A percentile compares a stretch with the other conserved stretches of the same genome.
Evolutionary conservation across 306 rosid genomes (phyloP).

Genomic region (Quercus gilva): DNA sequence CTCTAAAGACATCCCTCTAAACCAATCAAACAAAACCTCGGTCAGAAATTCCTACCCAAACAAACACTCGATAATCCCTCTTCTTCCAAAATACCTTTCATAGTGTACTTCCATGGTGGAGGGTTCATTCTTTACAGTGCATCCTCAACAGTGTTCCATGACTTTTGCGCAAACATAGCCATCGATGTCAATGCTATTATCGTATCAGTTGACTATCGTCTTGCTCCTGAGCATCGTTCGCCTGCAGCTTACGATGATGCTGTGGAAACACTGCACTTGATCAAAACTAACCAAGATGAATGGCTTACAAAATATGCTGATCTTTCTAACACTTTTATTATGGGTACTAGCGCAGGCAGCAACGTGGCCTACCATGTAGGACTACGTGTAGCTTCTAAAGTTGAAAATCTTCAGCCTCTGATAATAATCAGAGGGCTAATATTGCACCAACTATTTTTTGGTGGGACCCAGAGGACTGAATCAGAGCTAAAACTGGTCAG

Average conservation of each 20-base stretch:
- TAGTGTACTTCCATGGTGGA: conserved; percentile 47
- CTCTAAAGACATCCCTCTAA: conserved; percentile 36
- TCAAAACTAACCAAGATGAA: too few relatives aligned
- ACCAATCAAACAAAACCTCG: conserved; percentile 39
- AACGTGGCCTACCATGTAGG: too few relatives aligned
- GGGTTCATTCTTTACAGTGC: conserved; percentile 34
- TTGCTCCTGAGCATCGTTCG: too few relatives aligned
- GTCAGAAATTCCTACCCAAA: conserved; percentile 38
- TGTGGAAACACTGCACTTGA: too few relatives aligned
- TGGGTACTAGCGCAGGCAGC: too few relatives aligned
- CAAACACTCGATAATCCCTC: conserved; percentile 12
- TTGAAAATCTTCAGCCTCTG: background rate
- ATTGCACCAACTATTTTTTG: conserved; percentile 45
- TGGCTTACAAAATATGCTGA: too few relatives aligned
- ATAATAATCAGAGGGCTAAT: conserved; percentile 41
- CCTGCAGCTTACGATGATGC: too few relatives aligned
- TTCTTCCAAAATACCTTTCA: conserved; percentile 32
- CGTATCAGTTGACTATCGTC: too few relatives aligned
- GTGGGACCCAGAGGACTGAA: conserved; percentile 37
- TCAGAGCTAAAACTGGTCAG: conserved; percentile 32
- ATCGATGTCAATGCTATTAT: too few relatives aligned
- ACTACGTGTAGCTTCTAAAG: conserved; percentile 22
- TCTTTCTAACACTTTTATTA: too few relatives aligned
- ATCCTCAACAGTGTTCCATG: conserved; percentile 27
- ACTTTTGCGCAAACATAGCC: too few relatives aligned